Evolutionary conservation across 768 basidiomycete genomes (phyloP).

Genomic region (Suillus discolor): DNA sequence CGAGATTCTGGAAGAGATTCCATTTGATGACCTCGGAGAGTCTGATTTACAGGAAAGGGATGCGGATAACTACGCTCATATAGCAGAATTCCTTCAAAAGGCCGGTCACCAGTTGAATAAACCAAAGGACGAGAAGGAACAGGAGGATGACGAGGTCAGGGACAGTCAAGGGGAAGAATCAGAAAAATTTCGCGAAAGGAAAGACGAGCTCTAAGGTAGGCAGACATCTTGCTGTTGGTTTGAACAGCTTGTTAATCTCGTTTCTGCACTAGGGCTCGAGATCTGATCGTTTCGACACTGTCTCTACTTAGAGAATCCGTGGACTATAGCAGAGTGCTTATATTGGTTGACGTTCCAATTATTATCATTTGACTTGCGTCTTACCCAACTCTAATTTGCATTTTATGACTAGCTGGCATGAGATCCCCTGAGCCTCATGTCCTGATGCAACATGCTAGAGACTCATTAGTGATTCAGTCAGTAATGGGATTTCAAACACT

Average conservation of each 20-base stretch:
- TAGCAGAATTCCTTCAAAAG: conserved; percentile 54
- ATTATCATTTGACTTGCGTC: background rate
- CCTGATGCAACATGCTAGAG: background rate
- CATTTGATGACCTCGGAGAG: conserved; percentile 32
- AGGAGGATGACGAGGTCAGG: conserved; percentile 24
- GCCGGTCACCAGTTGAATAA: conserved; percentile 46
- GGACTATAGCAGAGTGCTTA: background rate
- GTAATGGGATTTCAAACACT: background rate
- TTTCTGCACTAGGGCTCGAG: background rate
- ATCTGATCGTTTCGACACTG: conserved; percentile 20
- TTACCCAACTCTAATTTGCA: background rate
- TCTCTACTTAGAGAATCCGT: background rate
- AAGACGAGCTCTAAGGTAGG: conserved; percentile 36
- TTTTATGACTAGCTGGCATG: background rate
- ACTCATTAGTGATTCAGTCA: conserved; percentile 2
- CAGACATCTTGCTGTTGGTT: conserved; percentile 7
- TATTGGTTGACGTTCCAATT: background rate
- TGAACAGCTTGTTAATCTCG: conserved; percentile 1
- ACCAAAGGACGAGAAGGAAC: conserved; percentile 38
- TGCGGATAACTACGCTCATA: conserved; percentile 42
- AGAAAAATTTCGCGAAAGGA: conserved; percentile 31
- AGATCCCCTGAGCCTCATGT: conserved; percentile 1
- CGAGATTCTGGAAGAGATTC: conserved; percentile 48
- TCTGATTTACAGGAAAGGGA: conserved; percentile 31
- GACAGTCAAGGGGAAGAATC: conserved; percentile 35